Conservation (phyloP, 2,329 filamentous ascomycete genomes). For the Cytospora piceicola region DNA sequence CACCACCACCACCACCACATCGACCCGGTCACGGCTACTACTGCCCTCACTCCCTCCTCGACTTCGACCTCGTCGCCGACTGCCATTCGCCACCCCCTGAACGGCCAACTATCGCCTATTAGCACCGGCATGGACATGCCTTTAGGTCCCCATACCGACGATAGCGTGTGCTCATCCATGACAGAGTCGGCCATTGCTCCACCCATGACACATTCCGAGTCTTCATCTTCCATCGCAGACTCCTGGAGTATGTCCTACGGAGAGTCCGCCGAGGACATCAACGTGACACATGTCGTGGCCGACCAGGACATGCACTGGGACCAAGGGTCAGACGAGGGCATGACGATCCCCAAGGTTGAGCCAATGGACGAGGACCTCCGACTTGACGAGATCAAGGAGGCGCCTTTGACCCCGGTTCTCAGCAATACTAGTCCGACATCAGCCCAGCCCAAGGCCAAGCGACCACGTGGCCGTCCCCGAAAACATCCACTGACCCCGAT, state of each 20-base stretch:
- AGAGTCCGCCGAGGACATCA: constrained; percentile 33
- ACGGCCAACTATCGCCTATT: constrained; percentile 57
- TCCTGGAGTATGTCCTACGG: constrained; percentile 50
- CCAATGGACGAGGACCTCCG: constrained; percentile 60
- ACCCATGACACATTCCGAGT: constrained; percentile 50
- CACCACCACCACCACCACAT: constrained; percentile 30
- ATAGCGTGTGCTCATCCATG: constrained; percentile 35
- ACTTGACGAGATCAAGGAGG: constrained; percentile 56
- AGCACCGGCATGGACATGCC: constrained; percentile 54
- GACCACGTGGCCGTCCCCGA: constrained; percentile 78
- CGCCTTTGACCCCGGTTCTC: constrained; percentile 40
- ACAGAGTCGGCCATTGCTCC: constrained; percentile 47
- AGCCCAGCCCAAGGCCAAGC: constrained; percentile 54
- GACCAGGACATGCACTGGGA: constrained; percentile 52
- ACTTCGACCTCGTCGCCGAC: constrained; percentile 39
- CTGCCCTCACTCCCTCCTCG: constrained; percentile 31
- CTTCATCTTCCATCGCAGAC: constrained; percentile 49
- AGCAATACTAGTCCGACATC: constrained; percentile 32
- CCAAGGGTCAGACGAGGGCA: constrained; percentile 48
- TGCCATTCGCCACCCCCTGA: constrained; percentile 40
- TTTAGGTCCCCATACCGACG: constrained; percentile 30
- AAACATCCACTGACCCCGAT: constrained; percentile 73
- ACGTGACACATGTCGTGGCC: constrained; percentile 23
- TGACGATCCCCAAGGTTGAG: constrained; percentile 59
- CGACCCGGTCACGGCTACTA: constrained; percentile 27